These are phyloP conservation scores for Xylaria sp. DNA, from an alignment of 2,329 filamentous ascomycete species.

Conservation along the genomic window DNA sequence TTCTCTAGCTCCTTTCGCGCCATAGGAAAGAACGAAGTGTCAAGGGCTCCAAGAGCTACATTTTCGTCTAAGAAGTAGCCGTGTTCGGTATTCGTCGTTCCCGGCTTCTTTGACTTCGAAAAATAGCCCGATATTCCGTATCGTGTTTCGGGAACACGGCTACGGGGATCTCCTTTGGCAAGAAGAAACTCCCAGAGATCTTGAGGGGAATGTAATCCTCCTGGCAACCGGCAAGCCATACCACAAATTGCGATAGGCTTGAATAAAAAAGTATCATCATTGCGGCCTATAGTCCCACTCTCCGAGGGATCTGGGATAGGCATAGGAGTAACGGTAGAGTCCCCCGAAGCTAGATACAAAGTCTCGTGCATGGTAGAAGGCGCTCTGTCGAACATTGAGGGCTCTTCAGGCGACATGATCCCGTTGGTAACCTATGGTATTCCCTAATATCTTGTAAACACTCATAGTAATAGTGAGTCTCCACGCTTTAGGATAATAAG, in stretches of 20 bases:
- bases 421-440: too few species aligned
- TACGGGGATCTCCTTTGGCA: slow-evolving; percentile 40
- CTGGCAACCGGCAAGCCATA: slow-evolving; percentile 45
- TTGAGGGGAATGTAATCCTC: slow-evolving; percentile 38
- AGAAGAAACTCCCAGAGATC: slow-evolving; percentile 48
- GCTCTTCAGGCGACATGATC: too few species aligned
- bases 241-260: slow-evolving; percentile 43
- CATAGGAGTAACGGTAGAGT: too few species aligned
- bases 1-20: neutral
- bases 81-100: slow-evolving; percentile 29
- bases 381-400: too few species aligned
- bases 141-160: slow-evolving; percentile 39
- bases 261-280: too few species aligned
- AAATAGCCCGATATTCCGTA: slow-evolving; percentile 43
- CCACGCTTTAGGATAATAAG: too few species aligned
- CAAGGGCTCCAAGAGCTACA: slow-evolving; percentile 8
- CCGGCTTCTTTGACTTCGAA: slow-evolving; percentile 33
- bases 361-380: too few species aligned
- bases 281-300: too few species aligned
- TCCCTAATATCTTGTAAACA: too few species aligned
- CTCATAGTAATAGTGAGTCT: too few species aligned
- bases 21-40: slow-evolving; percentile 19
- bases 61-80: slow-evolving; percentile 41
- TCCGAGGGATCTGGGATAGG: too few species aligned
- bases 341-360: too few species aligned